Conservation (phyloP, 129 eudicot species). For the Lactuca saligna region DNA sequence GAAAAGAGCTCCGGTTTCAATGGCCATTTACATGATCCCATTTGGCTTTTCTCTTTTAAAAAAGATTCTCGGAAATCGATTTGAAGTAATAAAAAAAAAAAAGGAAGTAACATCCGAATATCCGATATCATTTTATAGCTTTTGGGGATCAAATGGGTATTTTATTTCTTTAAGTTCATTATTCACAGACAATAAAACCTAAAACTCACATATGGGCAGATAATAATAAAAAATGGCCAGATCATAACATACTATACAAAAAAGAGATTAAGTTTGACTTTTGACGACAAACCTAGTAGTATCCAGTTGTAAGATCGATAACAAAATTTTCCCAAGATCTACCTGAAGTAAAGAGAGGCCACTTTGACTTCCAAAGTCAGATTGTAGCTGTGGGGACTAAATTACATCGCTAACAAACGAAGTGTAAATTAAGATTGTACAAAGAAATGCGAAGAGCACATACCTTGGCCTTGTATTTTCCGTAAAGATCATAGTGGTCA, state of each 20-base stretch:
- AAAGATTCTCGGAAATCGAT: not conserved
- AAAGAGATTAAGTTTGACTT: slow-evolving; percentile 4
- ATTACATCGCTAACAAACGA: slow-evolving; percentile 1
- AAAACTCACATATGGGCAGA: not conserved
- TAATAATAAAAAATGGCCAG: not conserved
- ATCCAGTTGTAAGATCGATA: not conserved
- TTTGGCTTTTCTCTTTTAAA: not conserved
- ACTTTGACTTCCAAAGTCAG: not conserved
- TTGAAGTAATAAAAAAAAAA: slow-evolving; percentile 5
- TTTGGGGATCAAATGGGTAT: slow-evolving; percentile 4
- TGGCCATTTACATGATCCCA: slow-evolving; percentile 11
- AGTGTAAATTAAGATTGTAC: not conserved
- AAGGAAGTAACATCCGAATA: slow-evolving; percentile 11
- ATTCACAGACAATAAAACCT: not conserved
- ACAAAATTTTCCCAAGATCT: not conserved
- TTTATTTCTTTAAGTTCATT: slow-evolving; percentile 14
- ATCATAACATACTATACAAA: slow-evolving; percentile 15
- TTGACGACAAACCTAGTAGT: not conserved
- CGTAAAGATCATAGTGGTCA: slow-evolving; percentile 87
- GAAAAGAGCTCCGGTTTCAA: slow-evolving; percentile 5
- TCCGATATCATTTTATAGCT: slow-evolving; percentile 14
- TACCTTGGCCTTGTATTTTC: slow-evolving; percentile 98
- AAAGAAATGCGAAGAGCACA: slow-evolving; percentile 5
- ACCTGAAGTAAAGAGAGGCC: not conserved
- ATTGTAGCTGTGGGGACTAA: not conserved